These are phyloP conservation scores for Vitis riparia DNA, from an alignment of 164 flowering plant genomes.

Conservation along the genomic window DNA sequence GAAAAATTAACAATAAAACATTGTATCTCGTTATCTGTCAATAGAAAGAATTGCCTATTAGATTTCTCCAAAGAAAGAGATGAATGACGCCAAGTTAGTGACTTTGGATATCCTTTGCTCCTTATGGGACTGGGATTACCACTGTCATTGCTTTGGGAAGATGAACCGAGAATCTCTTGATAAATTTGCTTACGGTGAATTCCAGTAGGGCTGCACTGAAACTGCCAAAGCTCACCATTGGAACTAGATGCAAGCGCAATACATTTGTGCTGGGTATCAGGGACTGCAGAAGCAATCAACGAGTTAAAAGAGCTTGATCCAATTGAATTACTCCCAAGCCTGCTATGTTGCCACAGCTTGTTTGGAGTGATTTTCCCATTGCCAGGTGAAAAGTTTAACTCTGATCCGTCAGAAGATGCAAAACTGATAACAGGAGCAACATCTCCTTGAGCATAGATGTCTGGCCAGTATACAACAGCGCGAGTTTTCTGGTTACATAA, in stretches of 20 bases:
- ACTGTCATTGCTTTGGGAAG: conserved; percentile 32
- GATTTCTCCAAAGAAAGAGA: conserved; percentile 23
- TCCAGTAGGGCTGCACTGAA: conserved; percentile 56
- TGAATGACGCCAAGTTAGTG: conserved; percentile 63
- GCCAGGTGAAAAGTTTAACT: conserved; percentile 24
- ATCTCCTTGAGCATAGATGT: conserved; percentile 44
- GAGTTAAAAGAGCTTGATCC: conserved; percentile 50
- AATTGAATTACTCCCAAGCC: conserved; percentile 26
- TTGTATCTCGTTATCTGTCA: conserved; percentile 79
- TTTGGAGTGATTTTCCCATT: conserved; percentile 30
- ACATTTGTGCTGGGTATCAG: conserved; percentile 34
- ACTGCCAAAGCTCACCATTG: conserved; percentile 79
- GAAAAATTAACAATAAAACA: conserved; percentile 52
- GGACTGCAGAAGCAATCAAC: conserved; percentile 64
- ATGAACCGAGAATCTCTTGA: conserved; percentile 20
- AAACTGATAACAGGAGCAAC: conserved; percentile 32
- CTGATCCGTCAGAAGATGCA: conserved; percentile 43
- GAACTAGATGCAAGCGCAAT: conserved; percentile 70
- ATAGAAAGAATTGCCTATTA: conserved; percentile 55
- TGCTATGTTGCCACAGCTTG: conserved; percentile 27
- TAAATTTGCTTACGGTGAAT: conserved; percentile 34
- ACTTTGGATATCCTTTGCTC: conserved; percentile 71
- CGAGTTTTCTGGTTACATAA: conserved; percentile 56
- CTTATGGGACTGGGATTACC: conserved; percentile 25
- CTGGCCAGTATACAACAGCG: conserved; percentile 71